Evolutionary conservation across 2,329 filamentous ascomycete species (phyloP).

Genomic region (Colletotrichum godetiae): DNA sequence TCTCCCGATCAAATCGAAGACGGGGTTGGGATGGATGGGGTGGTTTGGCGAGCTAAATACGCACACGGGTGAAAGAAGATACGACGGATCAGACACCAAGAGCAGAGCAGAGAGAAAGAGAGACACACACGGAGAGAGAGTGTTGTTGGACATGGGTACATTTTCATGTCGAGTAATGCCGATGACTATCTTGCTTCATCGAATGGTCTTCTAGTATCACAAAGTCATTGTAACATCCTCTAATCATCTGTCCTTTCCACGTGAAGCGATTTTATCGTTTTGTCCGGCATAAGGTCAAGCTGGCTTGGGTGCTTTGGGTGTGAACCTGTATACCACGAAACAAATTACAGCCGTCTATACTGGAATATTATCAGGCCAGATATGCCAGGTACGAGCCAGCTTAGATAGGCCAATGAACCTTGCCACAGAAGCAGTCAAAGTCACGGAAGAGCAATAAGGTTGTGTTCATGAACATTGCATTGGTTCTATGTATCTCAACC

Average conservation of each 20-base stretch:
- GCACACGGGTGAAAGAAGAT: not conserved
- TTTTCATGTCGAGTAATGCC: not conserved
- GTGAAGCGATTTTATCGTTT: not conserved
- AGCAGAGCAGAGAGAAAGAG: not conserved
- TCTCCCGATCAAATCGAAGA: not conserved
- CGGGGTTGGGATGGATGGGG: not conserved
- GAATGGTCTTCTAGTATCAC: not conserved
- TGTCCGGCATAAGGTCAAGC: too few relatives aligned
- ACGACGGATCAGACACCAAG: not conserved
- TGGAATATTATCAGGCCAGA: not conserved
- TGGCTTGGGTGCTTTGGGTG: too few relatives aligned
- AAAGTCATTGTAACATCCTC: not conserved
- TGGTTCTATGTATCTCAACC: constrained; percentile 5
- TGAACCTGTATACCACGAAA: not conserved
- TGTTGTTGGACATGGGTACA: not conserved
- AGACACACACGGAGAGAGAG: not conserved
- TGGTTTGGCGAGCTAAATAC: not conserved
- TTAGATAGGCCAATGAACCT: not conserved
- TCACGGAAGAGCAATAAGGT: not conserved
- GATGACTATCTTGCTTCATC: not conserved
- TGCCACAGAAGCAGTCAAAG: not conserved
- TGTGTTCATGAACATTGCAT: constrained; percentile 8
- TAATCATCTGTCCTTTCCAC: not conserved
- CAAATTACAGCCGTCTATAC: not conserved
- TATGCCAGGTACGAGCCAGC: not conserved